Base-by-base conservation (phyloP, 345 rosid species). In the Acer yangbiense region DNA sequence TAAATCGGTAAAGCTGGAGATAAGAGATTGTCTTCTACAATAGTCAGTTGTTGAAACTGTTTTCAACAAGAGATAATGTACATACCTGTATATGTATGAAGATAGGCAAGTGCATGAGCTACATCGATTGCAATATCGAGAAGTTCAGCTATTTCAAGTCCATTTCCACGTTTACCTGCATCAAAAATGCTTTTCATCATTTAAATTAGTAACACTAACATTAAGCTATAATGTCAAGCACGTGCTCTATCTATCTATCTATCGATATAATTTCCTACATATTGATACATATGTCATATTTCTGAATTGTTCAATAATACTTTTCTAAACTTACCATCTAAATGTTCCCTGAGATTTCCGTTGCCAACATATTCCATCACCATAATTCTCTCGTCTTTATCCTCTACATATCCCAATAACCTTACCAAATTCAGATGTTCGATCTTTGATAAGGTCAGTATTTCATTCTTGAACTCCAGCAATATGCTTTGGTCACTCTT, bases 71-170 rank as follows among this genome's bases (percentile, higher is more conserved):
- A 57, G 57, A 65, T 23, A 58, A 48, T 23, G 44, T n/a, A 16
- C 25, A 27, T 80, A 92, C 98, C 99, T 65, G 98, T 79, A 74
- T 95, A 95, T 68, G 87, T 87, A 84, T 93, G 99, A 32, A 95
- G 93, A 82, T 93, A 95, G 69, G 99, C 86, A 64, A 92, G 76
- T 32, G 96, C 99, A 86, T 95, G 99, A 79, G 99, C 97, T 17
- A 95, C 92, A 88, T 95, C 99, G 68, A 91, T 91, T 0, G 99
- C 95, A 72, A 95, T 88, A 68, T 93, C 98, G 69, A 95, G 88
- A 44, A 98, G 97, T 69, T 95, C 90, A 20, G 90, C 87, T 60
- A 90, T 85, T 86, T 92, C 95, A 32, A 92, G 93, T 74, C 84
- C 89, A 82, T 74, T 84, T 75, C 95, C 98, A n/a, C 52, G 54